Percentiles rank a stretch among this genome's conserved stretches.
Conservation (phyloP, 1,139 yeast genomes). For the Suhomyces taliae region DNA sequence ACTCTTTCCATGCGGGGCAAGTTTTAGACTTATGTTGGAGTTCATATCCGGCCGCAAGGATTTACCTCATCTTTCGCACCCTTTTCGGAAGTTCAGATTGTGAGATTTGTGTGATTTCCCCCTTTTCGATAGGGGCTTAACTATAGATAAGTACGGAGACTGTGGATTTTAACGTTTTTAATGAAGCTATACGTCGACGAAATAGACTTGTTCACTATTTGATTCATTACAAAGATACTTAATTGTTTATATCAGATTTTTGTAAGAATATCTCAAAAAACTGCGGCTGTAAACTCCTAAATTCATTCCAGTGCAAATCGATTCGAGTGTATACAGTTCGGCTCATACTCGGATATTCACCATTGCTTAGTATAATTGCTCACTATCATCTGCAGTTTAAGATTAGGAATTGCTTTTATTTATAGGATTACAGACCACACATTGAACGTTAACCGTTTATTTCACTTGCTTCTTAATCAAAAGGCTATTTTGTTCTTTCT, state of each 20-base stretch:
- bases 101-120: slow-evolving; percentile 5
- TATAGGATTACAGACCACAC: no score
- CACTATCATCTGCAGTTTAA: not conserved
- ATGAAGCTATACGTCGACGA: no score
- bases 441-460: no score
- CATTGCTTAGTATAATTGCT: not conserved
- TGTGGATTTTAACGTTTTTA: not conserved
- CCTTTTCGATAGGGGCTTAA: slow-evolving; percentile 11
- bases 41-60: slow-evolving; percentile 1
- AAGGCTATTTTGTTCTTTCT: no score
- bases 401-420: not conserved
- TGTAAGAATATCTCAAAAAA: no score
- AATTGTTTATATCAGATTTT: no score
- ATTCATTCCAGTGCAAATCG: no score
- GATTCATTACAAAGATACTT: no score
- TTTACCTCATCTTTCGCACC: not conserved
- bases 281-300: not conserved
- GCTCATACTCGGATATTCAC: not conserved
- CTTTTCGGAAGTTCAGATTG: slow-evolving; percentile 2
- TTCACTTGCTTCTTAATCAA: no score
- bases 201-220: no score
- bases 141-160: slow-evolving; percentile 1
- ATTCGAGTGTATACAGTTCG: not conserved
- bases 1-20: not conserved
- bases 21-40: not conserved